Conservation (phyloP, 108 stramenopile species). For the Pseudonitzschia pungens region DNA sequence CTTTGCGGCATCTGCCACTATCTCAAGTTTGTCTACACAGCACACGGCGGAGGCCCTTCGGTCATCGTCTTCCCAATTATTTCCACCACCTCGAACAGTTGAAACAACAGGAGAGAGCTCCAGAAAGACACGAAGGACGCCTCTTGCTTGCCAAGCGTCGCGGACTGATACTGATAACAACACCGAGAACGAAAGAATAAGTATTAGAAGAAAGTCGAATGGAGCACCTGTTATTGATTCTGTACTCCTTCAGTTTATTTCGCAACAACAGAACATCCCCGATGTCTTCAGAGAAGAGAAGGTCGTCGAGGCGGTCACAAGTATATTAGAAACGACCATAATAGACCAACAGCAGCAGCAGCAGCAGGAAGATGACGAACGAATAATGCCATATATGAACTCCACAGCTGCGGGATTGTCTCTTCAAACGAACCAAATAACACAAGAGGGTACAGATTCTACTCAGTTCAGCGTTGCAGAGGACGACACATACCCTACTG, state of each 20-base stretch:
- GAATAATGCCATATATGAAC: background rate
- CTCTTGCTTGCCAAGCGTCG: background rate
- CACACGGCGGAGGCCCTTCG: background rate
- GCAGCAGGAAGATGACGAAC: background rate
- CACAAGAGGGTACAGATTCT: background rate
- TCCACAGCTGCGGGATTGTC: background rate
- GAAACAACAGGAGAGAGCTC: background rate
- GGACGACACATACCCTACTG: background rate
- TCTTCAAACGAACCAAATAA: no score
- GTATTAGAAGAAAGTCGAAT: constrained; percentile 1
- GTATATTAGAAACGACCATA: background rate
- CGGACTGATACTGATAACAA: background rate
- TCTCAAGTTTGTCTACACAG: background rate
- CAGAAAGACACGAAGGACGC: background rate
- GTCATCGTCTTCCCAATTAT: background rate
- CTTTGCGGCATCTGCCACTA: background rate
- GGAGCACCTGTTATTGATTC: constrained; percentile 76
- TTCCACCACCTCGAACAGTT: background rate
- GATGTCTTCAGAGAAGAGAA: constrained; percentile 1
- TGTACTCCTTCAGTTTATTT: constrained; percentile 62
- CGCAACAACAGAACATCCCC: constrained; percentile 45
- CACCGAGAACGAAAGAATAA: constrained; percentile 1
- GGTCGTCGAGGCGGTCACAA: background rate
- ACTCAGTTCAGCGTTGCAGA: background rate
- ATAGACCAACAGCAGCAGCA: constrained; percentile 1